phyloP scores from a whole-genome alignment of 2,329 filamentous ascomycete species.

The Fusarium devonianum region DNA sequence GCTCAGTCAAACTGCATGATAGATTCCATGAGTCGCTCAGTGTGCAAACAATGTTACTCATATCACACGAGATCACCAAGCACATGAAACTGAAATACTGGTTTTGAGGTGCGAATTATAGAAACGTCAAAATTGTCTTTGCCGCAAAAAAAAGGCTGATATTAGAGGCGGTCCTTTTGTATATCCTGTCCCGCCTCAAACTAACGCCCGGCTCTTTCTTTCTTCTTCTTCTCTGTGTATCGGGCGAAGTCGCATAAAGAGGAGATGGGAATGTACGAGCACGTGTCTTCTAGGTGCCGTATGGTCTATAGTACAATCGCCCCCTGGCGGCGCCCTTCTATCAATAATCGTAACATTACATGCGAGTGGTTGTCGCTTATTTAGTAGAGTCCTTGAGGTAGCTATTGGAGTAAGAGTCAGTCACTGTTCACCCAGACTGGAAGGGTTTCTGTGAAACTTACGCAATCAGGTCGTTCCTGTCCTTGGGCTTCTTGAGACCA shows the following conservation, averaged over 20 bases:
- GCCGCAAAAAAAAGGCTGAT: constrained; percentile 19
- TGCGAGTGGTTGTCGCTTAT: constrained; percentile 57
- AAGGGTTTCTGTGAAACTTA: constrained; percentile 58
- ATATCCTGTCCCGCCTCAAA: constrained; percentile 25
- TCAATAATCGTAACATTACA: constrained; percentile 48
- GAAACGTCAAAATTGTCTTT: constrained; percentile 12
- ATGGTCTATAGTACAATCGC: constrained; percentile 52
- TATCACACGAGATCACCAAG: neutral
- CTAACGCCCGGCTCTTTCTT: constrained; percentile 35
- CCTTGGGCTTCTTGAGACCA: constrained; percentile 99
- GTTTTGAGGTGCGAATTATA: constrained; percentile 9
- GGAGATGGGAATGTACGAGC: constrained; percentile 48
- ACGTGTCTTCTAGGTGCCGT: constrained; percentile 43
- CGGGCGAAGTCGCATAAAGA: constrained; percentile 41
- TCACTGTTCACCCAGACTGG: neutral
- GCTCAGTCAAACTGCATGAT: too few relatives aligned
- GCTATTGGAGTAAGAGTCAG: constrained; percentile 50
- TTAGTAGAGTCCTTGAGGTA: constrained; percentile 74
- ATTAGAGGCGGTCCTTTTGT: constrained; percentile 23
- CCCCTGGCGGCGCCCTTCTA: constrained; percentile 47
- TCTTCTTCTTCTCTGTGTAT: constrained; percentile 21
- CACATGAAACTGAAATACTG: neutral
- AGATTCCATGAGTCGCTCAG: too few relatives aligned
- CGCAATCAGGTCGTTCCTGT: constrained; percentile 98
- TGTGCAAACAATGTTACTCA: neutral